Conservation (phyloP, 78 protist species). For the Protostelium mycophagum region DNA sequence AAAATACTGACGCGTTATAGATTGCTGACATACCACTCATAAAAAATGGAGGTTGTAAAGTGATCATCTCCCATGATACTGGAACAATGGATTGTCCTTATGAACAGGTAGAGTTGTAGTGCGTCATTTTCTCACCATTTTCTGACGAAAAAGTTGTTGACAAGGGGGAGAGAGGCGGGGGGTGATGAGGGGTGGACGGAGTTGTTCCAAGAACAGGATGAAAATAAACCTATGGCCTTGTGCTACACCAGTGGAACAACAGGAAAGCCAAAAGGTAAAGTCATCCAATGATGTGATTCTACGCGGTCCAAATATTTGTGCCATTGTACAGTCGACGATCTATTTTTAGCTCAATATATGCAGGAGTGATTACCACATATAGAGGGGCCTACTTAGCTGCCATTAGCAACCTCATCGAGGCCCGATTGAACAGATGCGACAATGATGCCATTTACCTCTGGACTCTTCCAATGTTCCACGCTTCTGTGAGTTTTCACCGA, state of each 20-base stretch:
- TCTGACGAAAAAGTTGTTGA: neutral
- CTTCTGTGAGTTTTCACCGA: neutral
- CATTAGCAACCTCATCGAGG: neutral
- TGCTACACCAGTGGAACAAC: neutral
- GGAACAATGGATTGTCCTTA: neutral
- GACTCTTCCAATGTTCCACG: neutral
- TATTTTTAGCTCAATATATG: too few relatives aligned
- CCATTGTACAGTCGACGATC: too few relatives aligned
- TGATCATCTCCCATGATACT: neutral
- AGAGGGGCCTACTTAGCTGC: neutral
- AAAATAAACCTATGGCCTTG: neutral
- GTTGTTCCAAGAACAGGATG: neutral
- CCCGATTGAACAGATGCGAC: neutral
- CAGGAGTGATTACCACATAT: neutral
- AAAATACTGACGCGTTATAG: neutral
- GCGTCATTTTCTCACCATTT: neutral
- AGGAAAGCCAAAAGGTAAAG: neutral
- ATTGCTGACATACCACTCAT: neutral
- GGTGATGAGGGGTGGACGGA: neutral
- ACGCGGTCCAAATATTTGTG: too few relatives aligned
- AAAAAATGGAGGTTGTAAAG: neutral
- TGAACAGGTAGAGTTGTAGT: too few relatives aligned
- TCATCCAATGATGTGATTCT: too few relatives aligned
- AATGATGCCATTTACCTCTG: neutral
- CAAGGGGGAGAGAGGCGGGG: neutral